Evolutionary conservation across 2,329 filamentous ascomycete genomes (phyloP).

Genomic region (Beauveria brongniartii): DNA sequence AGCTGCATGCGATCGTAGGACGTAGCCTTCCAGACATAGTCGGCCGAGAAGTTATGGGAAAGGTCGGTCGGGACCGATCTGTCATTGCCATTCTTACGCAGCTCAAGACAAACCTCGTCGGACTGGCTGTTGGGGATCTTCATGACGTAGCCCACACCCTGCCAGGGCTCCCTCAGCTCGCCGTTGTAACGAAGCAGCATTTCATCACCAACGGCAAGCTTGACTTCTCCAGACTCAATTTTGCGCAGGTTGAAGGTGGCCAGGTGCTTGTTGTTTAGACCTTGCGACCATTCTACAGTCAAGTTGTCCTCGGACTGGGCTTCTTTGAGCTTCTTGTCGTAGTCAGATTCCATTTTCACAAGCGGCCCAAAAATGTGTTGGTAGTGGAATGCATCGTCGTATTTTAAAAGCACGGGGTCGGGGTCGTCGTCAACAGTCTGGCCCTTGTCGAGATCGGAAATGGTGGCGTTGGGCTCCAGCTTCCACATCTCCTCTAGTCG

Average conservation of each 20-base stretch:
- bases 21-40: constrained; percentile 99
- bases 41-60: constrained; percentile 94
- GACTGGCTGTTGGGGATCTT: constrained; percentile 99
- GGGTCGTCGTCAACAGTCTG: constrained; percentile 92
- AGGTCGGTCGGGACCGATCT: constrained; percentile 94
- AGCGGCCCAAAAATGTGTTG: constrained; percentile 97
- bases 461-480: constrained; percentile 79
- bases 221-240: constrained; percentile 94
- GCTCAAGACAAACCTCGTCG: constrained; percentile 90
- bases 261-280: constrained; percentile 93
- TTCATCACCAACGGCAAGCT: constrained; percentile 94
- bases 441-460: constrained; percentile 85
- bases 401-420: constrained; percentile 81
- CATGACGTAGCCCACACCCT: constrained; percentile 96
- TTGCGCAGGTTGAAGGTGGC: constrained; percentile 95
- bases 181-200: constrained; percentile 97
- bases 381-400: constrained; percentile 96
- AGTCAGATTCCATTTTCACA: constrained; percentile 98
- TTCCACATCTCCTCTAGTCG: constrained; percentile 99
- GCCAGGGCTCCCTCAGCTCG: constrained; percentile 85
- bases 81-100: constrained; percentile 90
- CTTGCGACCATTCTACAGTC: constrained; percentile 87
- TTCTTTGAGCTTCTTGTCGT: constrained; percentile 97
- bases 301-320: constrained; percentile 96
- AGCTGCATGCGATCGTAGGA: constrained; percentile 99